phyloP scores from a whole-genome alignment of 345 rosid species.

The Conringia planisiliqua region DNA sequence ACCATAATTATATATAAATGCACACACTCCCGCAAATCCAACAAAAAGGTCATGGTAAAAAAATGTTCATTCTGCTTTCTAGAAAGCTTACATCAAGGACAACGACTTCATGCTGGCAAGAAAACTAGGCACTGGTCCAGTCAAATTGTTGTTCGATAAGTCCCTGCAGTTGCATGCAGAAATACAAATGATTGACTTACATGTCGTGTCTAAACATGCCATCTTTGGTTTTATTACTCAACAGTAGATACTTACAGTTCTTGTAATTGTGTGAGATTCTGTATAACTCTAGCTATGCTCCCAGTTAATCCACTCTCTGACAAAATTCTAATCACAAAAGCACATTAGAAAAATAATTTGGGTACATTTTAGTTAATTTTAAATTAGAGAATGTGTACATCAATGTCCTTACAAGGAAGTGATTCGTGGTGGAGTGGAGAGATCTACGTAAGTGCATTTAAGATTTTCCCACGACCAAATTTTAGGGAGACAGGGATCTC shows the following conservation, averaged over 20 bases:
- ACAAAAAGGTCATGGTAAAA: not conserved
- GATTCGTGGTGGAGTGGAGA: conserved; percentile 27
- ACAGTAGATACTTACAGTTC: conserved; percentile 35
- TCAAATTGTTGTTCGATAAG: not conserved
- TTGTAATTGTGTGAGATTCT: conserved; percentile 29
- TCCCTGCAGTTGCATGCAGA: not conserved
- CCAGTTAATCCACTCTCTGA: conserved; percentile 37
- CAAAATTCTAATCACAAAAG: conserved; percentile 15
- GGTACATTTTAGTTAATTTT: not conserved
- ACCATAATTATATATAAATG: not conserved
- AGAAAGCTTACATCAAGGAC: not conserved
- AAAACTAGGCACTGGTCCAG: not conserved
- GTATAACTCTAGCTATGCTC: conserved; percentile 16
- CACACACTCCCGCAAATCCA: not conserved
- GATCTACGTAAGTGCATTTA: conserved; percentile 22
- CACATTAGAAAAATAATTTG: not conserved
- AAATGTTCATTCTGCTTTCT: not conserved
- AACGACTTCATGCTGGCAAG: not conserved
- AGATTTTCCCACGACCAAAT: conserved; percentile 36
- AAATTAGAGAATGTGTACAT: not conserved
- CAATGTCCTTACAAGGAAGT: conserved; percentile 41
- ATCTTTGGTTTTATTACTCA: not conserved
- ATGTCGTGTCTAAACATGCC: not conserved
- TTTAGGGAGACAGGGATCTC: conserved; percentile 47
- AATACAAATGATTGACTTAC: not conserved